Evolutionary conservation across 495 filamentous ascomycete genomes (phyloP).

Genomic region (Penicillium turbatum): DNA sequence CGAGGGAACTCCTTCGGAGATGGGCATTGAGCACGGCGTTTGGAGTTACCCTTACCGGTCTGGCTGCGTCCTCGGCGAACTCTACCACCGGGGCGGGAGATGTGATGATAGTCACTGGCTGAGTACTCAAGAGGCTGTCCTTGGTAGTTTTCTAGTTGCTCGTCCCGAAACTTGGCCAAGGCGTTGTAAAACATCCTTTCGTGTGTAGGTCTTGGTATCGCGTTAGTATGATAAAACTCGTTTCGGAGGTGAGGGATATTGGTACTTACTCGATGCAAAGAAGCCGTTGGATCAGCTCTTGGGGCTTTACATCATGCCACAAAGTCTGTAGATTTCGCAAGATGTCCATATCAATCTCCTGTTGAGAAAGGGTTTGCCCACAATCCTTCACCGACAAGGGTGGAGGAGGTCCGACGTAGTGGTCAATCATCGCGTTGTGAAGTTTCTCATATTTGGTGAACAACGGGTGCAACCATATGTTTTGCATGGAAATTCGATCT

Average conservation of each 20-base stretch:
- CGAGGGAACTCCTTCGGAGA: constrained; percentile 57
- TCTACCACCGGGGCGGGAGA: constrained; percentile 41
- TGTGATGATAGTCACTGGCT: constrained; percentile 82
- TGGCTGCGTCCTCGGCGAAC: constrained; percentile 18
- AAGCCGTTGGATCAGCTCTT: constrained; percentile 63
- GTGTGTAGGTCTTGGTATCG: constrained; percentile 60
- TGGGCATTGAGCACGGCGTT: constrained; percentile 64
- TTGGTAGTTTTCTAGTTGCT: constrained; percentile 78
- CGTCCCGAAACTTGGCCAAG: constrained; percentile 72
- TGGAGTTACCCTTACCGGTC: constrained; percentile 34
- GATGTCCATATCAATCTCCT: constrained; percentile 72
- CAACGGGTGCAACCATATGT: constrained; percentile 82
- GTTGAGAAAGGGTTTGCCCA: constrained; percentile 44
- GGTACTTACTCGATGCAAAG: constrained; percentile 61
- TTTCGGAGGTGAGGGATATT: background rate
- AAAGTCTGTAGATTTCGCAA: constrained; percentile 78
- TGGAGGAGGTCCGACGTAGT: constrained; percentile 52
- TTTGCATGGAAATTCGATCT: constrained; percentile 66
- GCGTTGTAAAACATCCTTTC: constrained; percentile 90
- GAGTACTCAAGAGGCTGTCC: constrained; percentile 69
- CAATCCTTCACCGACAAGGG: constrained; percentile 51
- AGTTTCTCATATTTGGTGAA: constrained; percentile 74
- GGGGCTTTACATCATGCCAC: constrained; percentile 77
- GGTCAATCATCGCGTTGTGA: constrained; percentile 44
- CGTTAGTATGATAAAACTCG: constrained; percentile 1